A percentile compares a stretch with the other conserved stretches of the same genome.
phyloP scores from a whole-genome alignment of 2,329 filamentous ascomycete species.

The Epichloe gansuensis region DNA sequence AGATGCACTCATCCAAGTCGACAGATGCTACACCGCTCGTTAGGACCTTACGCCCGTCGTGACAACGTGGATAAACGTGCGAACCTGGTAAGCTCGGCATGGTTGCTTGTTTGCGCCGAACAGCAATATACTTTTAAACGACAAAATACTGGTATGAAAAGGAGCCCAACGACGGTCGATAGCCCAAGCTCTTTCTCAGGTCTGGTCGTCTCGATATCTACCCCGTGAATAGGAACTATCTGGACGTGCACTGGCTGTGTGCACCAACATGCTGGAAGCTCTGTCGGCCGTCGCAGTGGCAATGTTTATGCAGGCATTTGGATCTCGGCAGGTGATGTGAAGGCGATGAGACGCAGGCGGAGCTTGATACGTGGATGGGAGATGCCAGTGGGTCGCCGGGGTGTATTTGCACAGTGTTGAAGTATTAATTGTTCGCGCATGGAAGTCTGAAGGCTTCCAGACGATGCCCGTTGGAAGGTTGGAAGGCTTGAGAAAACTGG shows the following conservation, averaged over 20 bases:
- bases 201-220: constrained; percentile 17
- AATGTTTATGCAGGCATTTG: constrained; percentile 4
- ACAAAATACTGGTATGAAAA: too few relatives aligned
- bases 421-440: background rate
- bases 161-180: background rate
- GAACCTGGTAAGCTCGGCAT: constrained; percentile 48
- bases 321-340: background rate
- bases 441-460: background rate
- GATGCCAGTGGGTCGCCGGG: background rate
- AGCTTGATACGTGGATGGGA: background rate
- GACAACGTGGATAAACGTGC: constrained; percentile 10
- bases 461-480: too few relatives aligned
- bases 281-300: constrained; percentile 7
- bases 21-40: constrained; percentile 57
- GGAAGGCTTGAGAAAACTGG: too few relatives aligned
- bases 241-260: constrained; percentile 22
- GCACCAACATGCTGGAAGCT: constrained; percentile 29
- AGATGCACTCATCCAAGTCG: constrained; percentile 97
- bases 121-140: background rate
- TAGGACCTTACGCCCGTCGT: background rate
- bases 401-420: background rate
- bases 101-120: constrained; percentile 13
- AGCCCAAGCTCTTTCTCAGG: background rate
- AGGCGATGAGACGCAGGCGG: background rate
- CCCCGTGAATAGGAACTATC: constrained; percentile 24